Evolutionary conservation across 176 grass and related monocot species (phyloP).

Genomic region (Puya raimondii): DNA sequence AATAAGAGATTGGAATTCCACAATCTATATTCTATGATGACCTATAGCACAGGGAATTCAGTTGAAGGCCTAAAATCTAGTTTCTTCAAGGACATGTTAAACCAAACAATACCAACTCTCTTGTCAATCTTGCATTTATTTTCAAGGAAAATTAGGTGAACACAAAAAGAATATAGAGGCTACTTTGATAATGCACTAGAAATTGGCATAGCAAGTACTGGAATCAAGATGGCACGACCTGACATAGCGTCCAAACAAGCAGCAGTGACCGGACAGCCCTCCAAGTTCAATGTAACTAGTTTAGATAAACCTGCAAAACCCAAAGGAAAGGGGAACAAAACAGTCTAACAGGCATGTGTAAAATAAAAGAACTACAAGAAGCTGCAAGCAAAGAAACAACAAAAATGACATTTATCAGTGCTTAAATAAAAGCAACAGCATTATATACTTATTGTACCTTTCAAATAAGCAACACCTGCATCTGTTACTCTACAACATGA

Average conservation of each 20-base stretch:
- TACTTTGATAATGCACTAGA: background rate
- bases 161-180: background rate
- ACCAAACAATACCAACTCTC: too few species aligned
- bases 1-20: too few species aligned
- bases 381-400: background rate
- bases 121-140: too few species aligned
- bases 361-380: background rate
- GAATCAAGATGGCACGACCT: conserved; percentile 41
- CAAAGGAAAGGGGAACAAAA: conserved; percentile 3
- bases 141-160: background rate
- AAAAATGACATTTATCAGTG: background rate
- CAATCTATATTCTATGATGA: too few species aligned
- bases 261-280: conserved; percentile 66
- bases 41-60: too few species aligned
- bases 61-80: too few species aligned
- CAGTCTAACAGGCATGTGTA: background rate
- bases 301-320: conserved; percentile 53
- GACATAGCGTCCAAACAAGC: conserved; percentile 88
- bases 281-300: conserved; percentile 67
- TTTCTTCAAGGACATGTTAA: too few species aligned
- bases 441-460: conserved; percentile 34
- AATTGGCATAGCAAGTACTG: background rate
- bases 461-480: conserved; percentile 67
- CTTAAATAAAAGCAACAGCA: conserved; percentile 9
- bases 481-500: conserved; percentile 82